These are phyloP conservation scores for Phytophthora pistaciae DNA, from an alignment of 352 stramenopile genomes.

Conservation along the genomic window DNA sequence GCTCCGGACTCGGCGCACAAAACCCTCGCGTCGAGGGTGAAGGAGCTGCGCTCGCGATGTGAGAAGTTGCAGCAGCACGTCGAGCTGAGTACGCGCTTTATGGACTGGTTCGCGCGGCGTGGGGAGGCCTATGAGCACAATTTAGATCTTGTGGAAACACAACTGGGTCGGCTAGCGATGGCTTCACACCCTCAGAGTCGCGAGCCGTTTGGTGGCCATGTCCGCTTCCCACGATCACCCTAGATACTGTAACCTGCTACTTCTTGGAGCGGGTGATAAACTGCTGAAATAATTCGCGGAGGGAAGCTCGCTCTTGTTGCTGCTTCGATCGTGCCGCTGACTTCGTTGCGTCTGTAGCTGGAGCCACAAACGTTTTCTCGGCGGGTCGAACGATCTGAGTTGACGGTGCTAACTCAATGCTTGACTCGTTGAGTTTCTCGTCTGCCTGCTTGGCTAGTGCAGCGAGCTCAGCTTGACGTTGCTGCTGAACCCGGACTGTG, in stretches of 20 bases:
- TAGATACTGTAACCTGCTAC: background rate
- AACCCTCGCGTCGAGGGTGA: conserved; percentile 19
- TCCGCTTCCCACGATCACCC: conserved; percentile 47
- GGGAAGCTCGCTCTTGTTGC: conserved; percentile 26
- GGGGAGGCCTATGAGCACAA: conserved; percentile 84
- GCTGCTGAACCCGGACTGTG: conserved; percentile 49
- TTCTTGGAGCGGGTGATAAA: conserved; percentile 28
- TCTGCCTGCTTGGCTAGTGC: conserved; percentile 31
- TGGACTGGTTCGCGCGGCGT: conserved; percentile 77
- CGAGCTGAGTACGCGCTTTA: conserved; percentile 65
- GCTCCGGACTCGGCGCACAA: conserved; percentile 18
- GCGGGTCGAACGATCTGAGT: conserved; percentile 15
- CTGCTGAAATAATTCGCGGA: conserved; percentile 36
- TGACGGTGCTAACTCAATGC: conserved; percentile 1
- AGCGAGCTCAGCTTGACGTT: conserved; percentile 53
- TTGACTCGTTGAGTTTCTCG: conserved; percentile 15
- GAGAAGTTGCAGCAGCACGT: conserved; percentile 54
- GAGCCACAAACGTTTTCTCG: conserved; percentile 20
- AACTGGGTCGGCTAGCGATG: conserved; percentile 57
- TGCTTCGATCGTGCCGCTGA: conserved; percentile 20
- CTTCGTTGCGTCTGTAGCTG: conserved; percentile 15
- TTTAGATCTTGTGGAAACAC: conserved; percentile 67
- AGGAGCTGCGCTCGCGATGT: conserved; percentile 23
- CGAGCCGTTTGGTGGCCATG: conserved; percentile 56
- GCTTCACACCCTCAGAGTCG: conserved; percentile 48